Evolutionary conservation across 139 green algal species (phyloP).

Genomic region (Micractinium conductrix): DNA sequence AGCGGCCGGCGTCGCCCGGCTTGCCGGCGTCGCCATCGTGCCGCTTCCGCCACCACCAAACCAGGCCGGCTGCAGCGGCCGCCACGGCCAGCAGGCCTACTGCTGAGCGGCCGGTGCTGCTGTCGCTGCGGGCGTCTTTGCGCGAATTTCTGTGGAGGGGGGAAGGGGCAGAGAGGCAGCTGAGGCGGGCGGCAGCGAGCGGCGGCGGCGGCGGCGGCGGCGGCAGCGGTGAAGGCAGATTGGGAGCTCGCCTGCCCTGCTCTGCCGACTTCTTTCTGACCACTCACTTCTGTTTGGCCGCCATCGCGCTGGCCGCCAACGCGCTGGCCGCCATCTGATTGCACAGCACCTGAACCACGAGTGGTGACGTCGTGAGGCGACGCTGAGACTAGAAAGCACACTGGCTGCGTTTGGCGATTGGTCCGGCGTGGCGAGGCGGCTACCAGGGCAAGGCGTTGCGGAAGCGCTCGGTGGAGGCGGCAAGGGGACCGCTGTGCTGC

Average conservation of each 20-base stretch:
- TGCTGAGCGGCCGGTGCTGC: slow-evolving; percentile 1
- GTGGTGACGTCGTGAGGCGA: neutral
- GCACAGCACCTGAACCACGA: neutral
- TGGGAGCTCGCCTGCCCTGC: neutral
- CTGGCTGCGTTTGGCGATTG: neutral
- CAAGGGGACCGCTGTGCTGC: no score
- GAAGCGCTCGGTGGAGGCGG: neutral
- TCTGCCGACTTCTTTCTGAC: neutral
- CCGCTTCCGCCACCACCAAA: slow-evolving; percentile 26
- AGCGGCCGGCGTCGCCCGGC: neutral
- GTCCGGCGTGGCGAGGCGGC: neutral
- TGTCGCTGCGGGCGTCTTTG: neutral
- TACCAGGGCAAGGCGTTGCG: neutral
- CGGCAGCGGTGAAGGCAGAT: neutral
- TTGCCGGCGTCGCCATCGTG: neutral
- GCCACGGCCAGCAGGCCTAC: slow-evolving; percentile 15
- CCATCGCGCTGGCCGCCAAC: no score
- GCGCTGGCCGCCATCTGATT: no score
- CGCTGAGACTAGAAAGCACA: no score
- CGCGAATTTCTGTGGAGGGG: neutral
- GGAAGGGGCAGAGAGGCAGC: neutral
- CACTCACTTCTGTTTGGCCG: slow-evolving; percentile 4
- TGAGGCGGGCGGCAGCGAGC: no score
- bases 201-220: neutral
- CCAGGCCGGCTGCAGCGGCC: neutral